A percentile compares a stretch with the other conserved stretches of the same genome.
These are phyloP conservation scores for Fusarium sp. DNA, from an alignment of 2,329 filamentous ascomycete species.

Conservation along the genomic window DNA sequence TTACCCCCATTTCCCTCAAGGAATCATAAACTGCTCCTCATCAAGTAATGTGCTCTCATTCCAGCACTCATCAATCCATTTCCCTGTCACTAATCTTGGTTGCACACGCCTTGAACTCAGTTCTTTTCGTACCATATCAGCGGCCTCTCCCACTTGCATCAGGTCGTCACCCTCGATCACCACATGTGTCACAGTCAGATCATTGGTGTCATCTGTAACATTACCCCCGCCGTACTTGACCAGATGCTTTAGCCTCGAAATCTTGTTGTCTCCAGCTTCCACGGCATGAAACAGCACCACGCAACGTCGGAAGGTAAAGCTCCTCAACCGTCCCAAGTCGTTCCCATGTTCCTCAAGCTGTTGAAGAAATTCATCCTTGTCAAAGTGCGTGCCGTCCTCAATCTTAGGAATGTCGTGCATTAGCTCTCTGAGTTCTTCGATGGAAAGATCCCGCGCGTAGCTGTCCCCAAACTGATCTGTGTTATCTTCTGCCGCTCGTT, in stretches of 20 bases:
- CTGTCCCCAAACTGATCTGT: constrained; percentile 84
- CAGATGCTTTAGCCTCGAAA: constrained; percentile 61
- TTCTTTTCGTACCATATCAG: constrained; percentile 54
- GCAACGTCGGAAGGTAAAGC: constrained; percentile 61
- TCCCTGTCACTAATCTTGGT: constrained; percentile 72
- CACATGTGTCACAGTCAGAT: constrained; percentile 74
- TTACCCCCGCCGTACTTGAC: constrained; percentile 75
- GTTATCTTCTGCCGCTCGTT: constrained; percentile 64
- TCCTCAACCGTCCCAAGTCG: constrained; percentile 57
- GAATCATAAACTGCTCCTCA: constrained; percentile 69
- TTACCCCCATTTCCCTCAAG: constrained; percentile 27
- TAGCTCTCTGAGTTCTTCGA: constrained; percentile 67
- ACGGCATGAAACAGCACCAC: constrained; percentile 52
- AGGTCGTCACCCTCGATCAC: constrained; percentile 59
- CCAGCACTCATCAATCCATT: constrained; percentile 86
- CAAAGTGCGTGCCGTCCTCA: constrained; percentile 52
- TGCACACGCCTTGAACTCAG: constrained; percentile 59
- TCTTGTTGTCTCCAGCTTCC: constrained; percentile 43
- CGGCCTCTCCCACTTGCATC: constrained; percentile 47
- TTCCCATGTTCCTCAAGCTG: constrained; percentile 66
- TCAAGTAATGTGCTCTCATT: constrained; percentile 78
- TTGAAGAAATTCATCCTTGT: constrained; percentile 56
- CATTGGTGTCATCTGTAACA: constrained; percentile 59
- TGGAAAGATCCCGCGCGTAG: constrained; percentile 74
- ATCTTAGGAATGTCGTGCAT: constrained; percentile 60